These are phyloP conservation scores for Fusarium brachygibbosum DNA, from an alignment of 2,329 filamentous ascomycete species.

Conservation along the genomic window DNA sequence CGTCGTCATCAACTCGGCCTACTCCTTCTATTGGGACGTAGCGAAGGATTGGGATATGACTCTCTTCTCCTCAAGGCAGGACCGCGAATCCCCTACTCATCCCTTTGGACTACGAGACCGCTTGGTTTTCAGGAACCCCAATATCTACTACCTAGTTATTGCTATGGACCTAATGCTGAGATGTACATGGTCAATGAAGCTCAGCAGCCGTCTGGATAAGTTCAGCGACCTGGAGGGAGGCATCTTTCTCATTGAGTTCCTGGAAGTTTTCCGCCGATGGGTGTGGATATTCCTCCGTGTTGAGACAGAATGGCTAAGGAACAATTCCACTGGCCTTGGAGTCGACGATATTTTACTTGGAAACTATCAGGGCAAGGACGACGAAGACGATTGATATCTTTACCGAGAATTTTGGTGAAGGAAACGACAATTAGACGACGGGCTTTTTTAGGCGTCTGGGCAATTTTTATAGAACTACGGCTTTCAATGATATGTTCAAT, in stretches of 20 bases:
- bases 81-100: constrained; percentile 73
- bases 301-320: constrained; percentile 90
- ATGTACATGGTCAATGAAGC: constrained; percentile 92
- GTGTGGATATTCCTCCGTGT: constrained; percentile 97
- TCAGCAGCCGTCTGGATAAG: constrained; percentile 84
- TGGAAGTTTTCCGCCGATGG: constrained; percentile 92
- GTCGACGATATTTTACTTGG: constrained; percentile 81
- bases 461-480: constrained; percentile 41
- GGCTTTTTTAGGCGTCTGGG: constrained; percentile 26
- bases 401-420: constrained; percentile 10
- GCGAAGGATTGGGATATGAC: constrained; percentile 96
- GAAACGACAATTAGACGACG: constrained; percentile 21
- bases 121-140: constrained; percentile 77
- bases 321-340: constrained; percentile 63
- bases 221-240: constrained; percentile 89
- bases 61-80: constrained; percentile 73
- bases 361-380: constrained; percentile 75
- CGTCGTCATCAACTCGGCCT: constrained; percentile 85
- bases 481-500: constrained; percentile 30
- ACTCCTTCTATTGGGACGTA: constrained; percentile 99
- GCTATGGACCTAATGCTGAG: constrained; percentile 82
- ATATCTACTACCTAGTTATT: constrained; percentile 87
- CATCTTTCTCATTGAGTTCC: constrained; percentile 86
- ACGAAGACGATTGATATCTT: constrained; percentile 54
- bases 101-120: constrained; percentile 83